Base-by-base conservation (phyloP, 179 eudicot genomes). In the Beta corolliflora region DNA sequence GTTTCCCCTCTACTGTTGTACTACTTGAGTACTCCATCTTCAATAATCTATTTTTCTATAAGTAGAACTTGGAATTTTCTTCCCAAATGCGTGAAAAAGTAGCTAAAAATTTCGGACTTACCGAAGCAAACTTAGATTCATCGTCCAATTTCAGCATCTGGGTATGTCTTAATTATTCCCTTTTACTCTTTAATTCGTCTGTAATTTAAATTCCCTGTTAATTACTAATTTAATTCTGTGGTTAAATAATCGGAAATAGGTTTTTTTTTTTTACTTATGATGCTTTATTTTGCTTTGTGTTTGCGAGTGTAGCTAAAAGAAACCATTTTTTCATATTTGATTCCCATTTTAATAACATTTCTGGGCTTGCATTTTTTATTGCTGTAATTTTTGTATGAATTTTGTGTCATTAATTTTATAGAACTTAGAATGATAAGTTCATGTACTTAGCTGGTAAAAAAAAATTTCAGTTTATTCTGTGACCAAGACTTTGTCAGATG, bases 91-190 rank as follows among this genome's bases (percentile, higher is more conserved):
- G 5, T 46, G 74, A 9, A 5, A 14, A 19, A 71, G 3, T 46
- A 10, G 74, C 56, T 48, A 19, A n/a, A 12, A 61, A 44, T 48
- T 80, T 68, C 64, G 45, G 53, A 61, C 46, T 73, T 16, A 13
- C n/a, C 31, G 9, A 71, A 71, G 76, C 76, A 46, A 79, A 31
- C 76, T 55, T 45, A 5, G 15, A 45, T 71, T 13, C 58, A 41
- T 41, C 9, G 11, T 73, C 44, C 16, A 45, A 31, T 81, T 80
- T 75, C 79, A 29, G 65, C 73, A 63, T 53, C 74, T 81, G 79
- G 83, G 83, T 81, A 75, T 81, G 83, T 81, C 79, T 58, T 66
- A 3, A n/a, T 60, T 8, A 25, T 58, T 61, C 23, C 46, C 21
- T 73, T 25, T 50, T 10, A 50, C n/a, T 25, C 18, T 73, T 10